Percentiles rank a stretch among this genome's conserved stretches.
These are phyloP conservation scores for Gigaspora rosea DNA, from an alignment of 192 early-diverging fungal genomes.

Conservation along the genomic window DNA sequence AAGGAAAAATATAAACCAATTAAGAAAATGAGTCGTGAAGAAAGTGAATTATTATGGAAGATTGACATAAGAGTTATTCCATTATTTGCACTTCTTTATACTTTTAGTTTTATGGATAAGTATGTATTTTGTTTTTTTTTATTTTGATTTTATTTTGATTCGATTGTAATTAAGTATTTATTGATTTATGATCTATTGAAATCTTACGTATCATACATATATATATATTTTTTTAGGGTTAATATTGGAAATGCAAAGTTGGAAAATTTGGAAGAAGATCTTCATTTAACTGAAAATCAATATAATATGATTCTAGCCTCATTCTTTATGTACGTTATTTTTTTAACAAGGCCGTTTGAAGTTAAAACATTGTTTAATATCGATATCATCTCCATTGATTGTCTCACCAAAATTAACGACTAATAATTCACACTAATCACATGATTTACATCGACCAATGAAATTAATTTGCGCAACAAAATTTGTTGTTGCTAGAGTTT, in stretches of 20 bases:
- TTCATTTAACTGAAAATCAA: conserved; percentile 44
- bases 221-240: background rate
- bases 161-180: background rate
- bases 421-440: too few relatives aligned
- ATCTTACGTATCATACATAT: too few relatives aligned
- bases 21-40: background rate
- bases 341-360: background rate
- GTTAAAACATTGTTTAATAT: too few relatives aligned
- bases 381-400: too few relatives aligned
- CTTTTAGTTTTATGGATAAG: conserved; percentile 69
- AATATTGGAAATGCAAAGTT: conserved; percentile 59
- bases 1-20: too few relatives aligned
- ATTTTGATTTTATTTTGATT: background rate
- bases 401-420: too few relatives aligned
- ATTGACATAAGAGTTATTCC: conserved; percentile 67
- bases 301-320: conserved; percentile 66
- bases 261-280: conserved; percentile 42
- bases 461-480: too few relatives aligned
- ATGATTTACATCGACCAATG: too few relatives aligned
- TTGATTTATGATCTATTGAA: background rate
- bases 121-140: background rate
- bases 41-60: conserved; percentile 52
- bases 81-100: conserved; percentile 62
- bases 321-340: conserved; percentile 61
- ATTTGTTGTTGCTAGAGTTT: too few relatives aligned